phyloP scores from a whole-genome alignment of 345 rosid genomes.

The Salix viminalis region DNA sequence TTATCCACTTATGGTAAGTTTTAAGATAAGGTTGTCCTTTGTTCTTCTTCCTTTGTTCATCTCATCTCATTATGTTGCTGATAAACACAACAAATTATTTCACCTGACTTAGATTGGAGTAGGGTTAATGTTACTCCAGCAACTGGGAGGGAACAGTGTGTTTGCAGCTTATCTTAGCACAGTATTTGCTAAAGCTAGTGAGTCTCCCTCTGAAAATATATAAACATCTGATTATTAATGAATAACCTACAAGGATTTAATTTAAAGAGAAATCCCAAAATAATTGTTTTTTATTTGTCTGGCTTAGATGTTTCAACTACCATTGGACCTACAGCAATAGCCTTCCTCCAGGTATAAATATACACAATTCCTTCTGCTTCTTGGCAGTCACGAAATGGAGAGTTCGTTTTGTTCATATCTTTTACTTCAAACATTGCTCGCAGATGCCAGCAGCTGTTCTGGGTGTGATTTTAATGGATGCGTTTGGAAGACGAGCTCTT shows the following conservation, averaged over 20 bases:
- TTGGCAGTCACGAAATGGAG: no score
- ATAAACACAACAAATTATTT: no score
- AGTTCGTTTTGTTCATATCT: not conserved
- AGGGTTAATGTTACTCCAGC: constrained; percentile 63
- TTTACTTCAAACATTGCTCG: not conserved
- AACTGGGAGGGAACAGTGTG: constrained; percentile 46
- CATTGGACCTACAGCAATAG: constrained; percentile 37
- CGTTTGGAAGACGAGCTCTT: constrained; percentile 49
- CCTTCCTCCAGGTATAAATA: constrained; percentile 36
- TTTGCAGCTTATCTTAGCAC: constrained; percentile 36
- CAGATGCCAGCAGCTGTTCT: constrained; percentile 34
- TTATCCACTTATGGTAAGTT: no score
- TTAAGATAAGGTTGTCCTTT: no score
- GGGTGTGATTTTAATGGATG: constrained; percentile 41
- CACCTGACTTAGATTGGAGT: constrained; percentile 7
- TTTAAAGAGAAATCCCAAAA: not conserved
- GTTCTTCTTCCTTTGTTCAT: no score
- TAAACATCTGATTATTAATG: no score
- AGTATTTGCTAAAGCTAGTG: constrained; percentile 56
- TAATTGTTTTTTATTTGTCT: not conserved
- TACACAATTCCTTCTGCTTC: not conserved
- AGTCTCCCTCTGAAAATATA: not conserved
- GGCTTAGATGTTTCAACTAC: constrained; percentile 32
- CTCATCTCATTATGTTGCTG: no score
- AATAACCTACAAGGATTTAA: no score